Conservation (phyloP, 129 eudicot genomes). For the Scalesia atractyloides region DNA sequence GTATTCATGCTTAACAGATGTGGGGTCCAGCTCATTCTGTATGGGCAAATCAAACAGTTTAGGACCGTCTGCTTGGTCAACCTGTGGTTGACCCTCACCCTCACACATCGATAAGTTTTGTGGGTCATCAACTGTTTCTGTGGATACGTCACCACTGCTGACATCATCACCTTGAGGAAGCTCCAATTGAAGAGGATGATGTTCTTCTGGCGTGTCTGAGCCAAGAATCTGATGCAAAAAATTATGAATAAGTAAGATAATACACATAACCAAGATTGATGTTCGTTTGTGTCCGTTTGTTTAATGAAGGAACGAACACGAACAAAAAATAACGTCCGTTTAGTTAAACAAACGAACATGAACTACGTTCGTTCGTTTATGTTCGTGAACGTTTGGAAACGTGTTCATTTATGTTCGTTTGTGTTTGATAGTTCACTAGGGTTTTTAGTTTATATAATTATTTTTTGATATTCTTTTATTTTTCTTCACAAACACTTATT, state of each 20-base stretch:
- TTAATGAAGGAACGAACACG: too few relatives aligned
- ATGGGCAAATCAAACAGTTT: slow-evolving; percentile 47
- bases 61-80: slow-evolving; percentile 40
- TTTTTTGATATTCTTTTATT: too few relatives aligned
- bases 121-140: slow-evolving; percentile 30
- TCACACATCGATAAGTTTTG: slow-evolving; percentile 28
- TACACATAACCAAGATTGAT: neutral
- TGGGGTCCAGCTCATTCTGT: slow-evolving; percentile 37
- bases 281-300: neutral
- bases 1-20: slow-evolving; percentile 59
- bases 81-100: slow-evolving; percentile 28
- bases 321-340: too few relatives aligned
- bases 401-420: too few relatives aligned
- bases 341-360: too few relatives aligned
- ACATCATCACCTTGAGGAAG: slow-evolving; percentile 34
- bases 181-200: slow-evolving; percentile 43
- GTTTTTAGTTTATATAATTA: too few relatives aligned
- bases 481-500: too few relatives aligned
- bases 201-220: slow-evolving; percentile 39
- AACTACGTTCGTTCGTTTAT: too few relatives aligned
- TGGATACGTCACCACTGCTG: slow-evolving; percentile 31
- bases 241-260: neutral
- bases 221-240: slow-evolving; percentile 53
- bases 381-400: too few relatives aligned
- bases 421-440: too few relatives aligned